phyloP scores from a whole-genome alignment of 73 alveolate species.

The Symbiodinium natans region DNA sequence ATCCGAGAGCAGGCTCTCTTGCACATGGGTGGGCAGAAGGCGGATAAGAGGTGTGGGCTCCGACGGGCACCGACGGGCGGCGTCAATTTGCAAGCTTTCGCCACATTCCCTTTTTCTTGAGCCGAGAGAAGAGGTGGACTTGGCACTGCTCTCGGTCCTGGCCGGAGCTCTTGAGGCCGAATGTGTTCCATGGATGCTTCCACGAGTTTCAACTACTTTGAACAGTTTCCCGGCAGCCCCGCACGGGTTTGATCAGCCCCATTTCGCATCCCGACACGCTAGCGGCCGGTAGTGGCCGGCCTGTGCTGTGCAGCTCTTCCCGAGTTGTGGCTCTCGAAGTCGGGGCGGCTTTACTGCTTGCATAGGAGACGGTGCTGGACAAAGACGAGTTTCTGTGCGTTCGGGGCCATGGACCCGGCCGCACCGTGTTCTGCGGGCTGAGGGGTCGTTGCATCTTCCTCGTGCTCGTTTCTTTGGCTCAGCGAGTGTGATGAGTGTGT shows the following conservation, averaged over 20 bases:
- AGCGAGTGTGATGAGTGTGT: too few species aligned
- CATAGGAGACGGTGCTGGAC: slow-evolving; percentile 47
- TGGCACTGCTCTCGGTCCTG: slow-evolving; percentile 52
- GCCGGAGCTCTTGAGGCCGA: slow-evolving; percentile 83
- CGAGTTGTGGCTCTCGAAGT: neutral
- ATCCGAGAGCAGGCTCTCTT: slow-evolving; percentile 11
- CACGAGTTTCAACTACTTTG: too few species aligned
- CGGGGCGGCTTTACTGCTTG: neutral
- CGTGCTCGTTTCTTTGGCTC: too few species aligned
- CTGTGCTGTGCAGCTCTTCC: too few species aligned
- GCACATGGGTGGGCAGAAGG: neutral
- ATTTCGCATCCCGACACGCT: too few species aligned
- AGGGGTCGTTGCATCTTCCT: too few species aligned
- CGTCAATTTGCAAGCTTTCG: neutral
- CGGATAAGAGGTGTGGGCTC: too few species aligned
- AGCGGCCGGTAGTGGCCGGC: too few species aligned
- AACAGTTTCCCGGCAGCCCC: too few species aligned
- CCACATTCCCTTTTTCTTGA: too few species aligned
- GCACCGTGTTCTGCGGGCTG: neutral
- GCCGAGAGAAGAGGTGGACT: neutral
- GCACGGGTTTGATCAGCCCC: too few species aligned
- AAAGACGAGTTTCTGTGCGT: slow-evolving; percentile 53
- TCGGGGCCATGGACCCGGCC: slow-evolving; percentile 14
- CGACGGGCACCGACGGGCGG: neutral
- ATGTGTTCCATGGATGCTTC: too few species aligned